Evolutionary conservation across 148 eudicot genomes (phyloP).

Genomic region (Silene uniflora): DNA sequence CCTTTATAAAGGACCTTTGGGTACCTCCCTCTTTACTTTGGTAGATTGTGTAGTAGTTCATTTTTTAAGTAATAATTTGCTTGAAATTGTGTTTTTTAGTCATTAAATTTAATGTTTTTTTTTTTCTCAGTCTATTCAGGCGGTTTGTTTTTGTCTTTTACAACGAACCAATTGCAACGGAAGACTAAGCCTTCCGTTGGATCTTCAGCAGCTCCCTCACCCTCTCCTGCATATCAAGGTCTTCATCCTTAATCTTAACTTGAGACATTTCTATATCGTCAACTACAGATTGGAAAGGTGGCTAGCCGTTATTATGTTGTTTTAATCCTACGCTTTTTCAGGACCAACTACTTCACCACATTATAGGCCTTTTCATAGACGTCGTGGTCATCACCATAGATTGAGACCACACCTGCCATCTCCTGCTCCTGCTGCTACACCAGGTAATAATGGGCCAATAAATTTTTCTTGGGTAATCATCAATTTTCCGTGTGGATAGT

Average conservation of each 20-base stretch:
- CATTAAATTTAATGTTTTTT: neutral
- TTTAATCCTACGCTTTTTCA: constrained; percentile 24
- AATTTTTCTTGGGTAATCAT: neutral
- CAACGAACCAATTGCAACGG: constrained; percentile 12
- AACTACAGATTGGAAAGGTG: neutral
- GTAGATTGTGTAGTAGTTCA: too few relatives aligned
- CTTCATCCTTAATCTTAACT: constrained; percentile 8
- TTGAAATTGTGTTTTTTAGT: neutral
- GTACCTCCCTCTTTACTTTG: neutral
- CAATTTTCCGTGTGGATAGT: neutral
- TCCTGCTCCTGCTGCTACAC: constrained; percentile 50
- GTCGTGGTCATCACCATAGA: constrained; percentile 39
- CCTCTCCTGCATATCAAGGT: constrained; percentile 67
- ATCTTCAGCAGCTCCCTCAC: constrained; percentile 42
- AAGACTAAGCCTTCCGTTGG: constrained; percentile 31
- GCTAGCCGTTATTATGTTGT: neutral
- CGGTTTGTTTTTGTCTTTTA: constrained; percentile 32
- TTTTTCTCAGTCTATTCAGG: constrained; percentile 35
- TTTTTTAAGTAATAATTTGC: neutral
- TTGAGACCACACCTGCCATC: constrained; percentile 35
- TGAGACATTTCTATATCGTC: neutral
- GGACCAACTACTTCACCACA: constrained; percentile 50
- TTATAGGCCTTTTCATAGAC: constrained; percentile 30
- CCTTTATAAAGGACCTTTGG: neutral
- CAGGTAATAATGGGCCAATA: constrained; percentile 38